Percentiles rank a stretch among this genome's conserved stretches.
phyloP scores from a whole-genome alignment of 352 stramenopile genomes.

The Globisporangium rhizosaccharum region DNA sequence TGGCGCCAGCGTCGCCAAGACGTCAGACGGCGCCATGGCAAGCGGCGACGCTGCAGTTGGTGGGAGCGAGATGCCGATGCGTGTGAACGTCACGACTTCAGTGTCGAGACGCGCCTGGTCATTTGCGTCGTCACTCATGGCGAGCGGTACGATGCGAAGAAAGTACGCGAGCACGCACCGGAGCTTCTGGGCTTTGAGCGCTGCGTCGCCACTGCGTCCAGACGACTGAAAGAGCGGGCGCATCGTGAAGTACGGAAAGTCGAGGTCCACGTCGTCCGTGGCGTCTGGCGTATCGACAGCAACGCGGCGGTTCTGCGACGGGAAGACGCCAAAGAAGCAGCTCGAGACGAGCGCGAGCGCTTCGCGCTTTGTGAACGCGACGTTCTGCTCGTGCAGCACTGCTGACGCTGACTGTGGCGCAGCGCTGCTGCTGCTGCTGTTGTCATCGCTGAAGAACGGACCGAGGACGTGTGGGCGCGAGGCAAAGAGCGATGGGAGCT shows the following conservation, averaged over 20 bases:
- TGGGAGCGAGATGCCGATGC: conserved; percentile 28
- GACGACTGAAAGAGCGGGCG: conserved; percentile 28
- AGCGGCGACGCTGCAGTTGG: background rate
- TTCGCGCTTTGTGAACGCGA: conserved; percentile 41
- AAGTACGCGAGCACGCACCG: conserved; percentile 73
- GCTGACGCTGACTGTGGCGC: conserved; percentile 8
- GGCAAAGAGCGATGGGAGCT: conserved; percentile 45
- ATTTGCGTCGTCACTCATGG: conserved; percentile 3
- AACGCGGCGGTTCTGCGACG: conserved; percentile 27
- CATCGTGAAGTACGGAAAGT: conserved; percentile 56
- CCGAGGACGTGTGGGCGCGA: conserved; percentile 31
- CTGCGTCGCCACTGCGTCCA: conserved; percentile 16
- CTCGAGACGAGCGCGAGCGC: conserved; percentile 38
- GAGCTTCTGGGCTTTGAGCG: conserved; percentile 62
- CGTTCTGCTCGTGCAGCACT: conserved; percentile 15
- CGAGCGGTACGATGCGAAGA: conserved; percentile 37
- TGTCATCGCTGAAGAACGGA: conserved; percentile 11
- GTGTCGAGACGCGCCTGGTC: conserved; percentile 7
- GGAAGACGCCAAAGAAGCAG: conserved; percentile 66
- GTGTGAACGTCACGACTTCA: conserved; percentile 57
- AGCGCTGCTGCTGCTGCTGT: background rate
- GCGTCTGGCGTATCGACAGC: background rate
- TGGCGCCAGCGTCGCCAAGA: conserved; percentile 12
- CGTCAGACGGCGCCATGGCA: conserved; percentile 13
- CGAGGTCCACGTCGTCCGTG: conserved; percentile 12